A percentile compares a stretch with the other conserved stretches of the same genome.
These are phyloP conservation scores for Lodderomyces parapsilosis DNA, from an alignment of 1,139 yeast species.

Conservation along the genomic window DNA sequence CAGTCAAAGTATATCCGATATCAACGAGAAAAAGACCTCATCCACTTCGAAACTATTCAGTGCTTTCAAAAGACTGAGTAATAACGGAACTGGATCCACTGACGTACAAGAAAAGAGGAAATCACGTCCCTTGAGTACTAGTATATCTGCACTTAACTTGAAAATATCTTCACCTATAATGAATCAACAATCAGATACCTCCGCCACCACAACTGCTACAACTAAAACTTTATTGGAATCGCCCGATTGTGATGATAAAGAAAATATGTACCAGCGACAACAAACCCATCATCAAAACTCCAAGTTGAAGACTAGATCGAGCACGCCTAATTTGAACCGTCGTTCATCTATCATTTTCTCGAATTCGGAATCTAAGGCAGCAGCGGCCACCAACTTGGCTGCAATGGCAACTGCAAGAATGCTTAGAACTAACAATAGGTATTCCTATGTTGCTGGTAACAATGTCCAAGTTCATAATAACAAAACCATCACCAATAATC, in stretches of 20 bases:
- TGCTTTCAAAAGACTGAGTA: slow-evolving; percentile 19
- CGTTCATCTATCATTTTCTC: slow-evolving; percentile 7
- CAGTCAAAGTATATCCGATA: slow-evolving; percentile 30
- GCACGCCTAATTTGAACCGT: slow-evolving; percentile 22
- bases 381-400: slow-evolving; percentile 6
- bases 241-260: not conserved
- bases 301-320: slow-evolving; percentile 21
- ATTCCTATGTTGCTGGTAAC: not conserved
- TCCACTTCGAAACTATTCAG: slow-evolving; percentile 22
- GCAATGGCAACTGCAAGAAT: slow-evolving; percentile 6
- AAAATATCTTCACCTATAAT: slow-evolving; percentile 8
- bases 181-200: not conserved
- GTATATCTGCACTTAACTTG: slow-evolving; percentile 12
- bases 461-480: not conserved
- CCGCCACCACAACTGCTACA: not conserved
- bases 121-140: slow-evolving; percentile 14
- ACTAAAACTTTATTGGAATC: too few relatives aligned
- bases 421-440: slow-evolving; percentile 2
- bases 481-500: not conserved
- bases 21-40: slow-evolving; percentile 23
- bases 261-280: not conserved
- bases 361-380: slow-evolving; percentile 10
- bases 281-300: slow-evolving; percentile 15
- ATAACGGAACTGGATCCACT: slow-evolving; percentile 2
- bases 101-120: slow-evolving; percentile 6